Evolutionary conservation across 441 rosid genomes (phyloP).

Genomic region (Cnidoscolus chayamansa): DNA sequence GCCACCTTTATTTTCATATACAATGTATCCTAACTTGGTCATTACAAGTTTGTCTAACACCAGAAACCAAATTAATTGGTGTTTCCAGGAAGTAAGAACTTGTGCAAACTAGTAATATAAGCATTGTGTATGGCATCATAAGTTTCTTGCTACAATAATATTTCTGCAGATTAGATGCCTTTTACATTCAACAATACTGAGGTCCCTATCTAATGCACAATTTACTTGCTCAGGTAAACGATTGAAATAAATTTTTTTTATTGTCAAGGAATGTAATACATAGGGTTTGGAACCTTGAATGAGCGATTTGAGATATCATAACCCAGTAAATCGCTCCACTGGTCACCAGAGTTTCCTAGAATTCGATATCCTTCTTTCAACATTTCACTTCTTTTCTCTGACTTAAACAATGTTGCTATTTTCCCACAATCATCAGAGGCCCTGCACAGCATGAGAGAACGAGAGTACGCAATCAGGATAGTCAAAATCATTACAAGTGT

Average conservation of each 20-base stretch:
- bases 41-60: neutral
- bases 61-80: neutral
- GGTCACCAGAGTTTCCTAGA: conserved; percentile 85
- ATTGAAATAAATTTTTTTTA: neutral
- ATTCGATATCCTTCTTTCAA: conserved; percentile 63
- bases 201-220: neutral
- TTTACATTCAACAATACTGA: conserved; percentile 8
- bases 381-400: conserved; percentile 78
- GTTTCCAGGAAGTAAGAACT: neutral
- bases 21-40: neutral
- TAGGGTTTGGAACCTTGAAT: conserved; percentile 85
- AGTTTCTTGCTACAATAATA: conserved; percentile 2
- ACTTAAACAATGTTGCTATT: conserved; percentile 59
- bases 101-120: neutral
- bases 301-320: conserved; percentile 55
- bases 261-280: conserved; percentile 65
- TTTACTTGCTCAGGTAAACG: neutral
- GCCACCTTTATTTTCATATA: neutral
- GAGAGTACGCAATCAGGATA: neutral
- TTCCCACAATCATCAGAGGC: conserved; percentile 51
- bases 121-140: conserved; percentile 7
- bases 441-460: conserved; percentile 30
- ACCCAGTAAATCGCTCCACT: conserved; percentile 89
- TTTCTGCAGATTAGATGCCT: conserved; percentile 12
- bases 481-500: neutral